These are phyloP conservation scores for Picochlorum sp. DNA, from an alignment of 139 green algal genomes.

Conservation along the genomic window DNA sequence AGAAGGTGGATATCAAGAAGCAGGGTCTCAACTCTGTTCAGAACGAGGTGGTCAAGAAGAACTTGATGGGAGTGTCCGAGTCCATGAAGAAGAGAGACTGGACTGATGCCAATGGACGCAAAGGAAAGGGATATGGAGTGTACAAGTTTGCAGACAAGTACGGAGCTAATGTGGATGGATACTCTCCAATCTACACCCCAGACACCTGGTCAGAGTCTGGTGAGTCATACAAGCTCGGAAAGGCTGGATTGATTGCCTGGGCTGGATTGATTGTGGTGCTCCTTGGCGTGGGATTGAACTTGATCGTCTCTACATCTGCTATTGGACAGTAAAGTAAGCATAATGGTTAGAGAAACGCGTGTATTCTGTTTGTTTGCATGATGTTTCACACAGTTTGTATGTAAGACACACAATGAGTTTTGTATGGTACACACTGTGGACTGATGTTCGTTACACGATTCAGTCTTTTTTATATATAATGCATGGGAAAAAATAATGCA, in stretches of 20 bases:
- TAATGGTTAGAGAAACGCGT: background rate
- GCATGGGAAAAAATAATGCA: background rate
- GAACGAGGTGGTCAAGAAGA: conserved; percentile 63
- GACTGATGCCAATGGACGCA: conserved; percentile 77
- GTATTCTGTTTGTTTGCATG: conserved; percentile 4
- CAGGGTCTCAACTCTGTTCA: conserved; percentile 62
- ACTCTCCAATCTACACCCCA: conserved; percentile 95
- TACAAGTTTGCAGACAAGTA: conserved; percentile 89
- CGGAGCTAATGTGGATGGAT: conserved; percentile 90
- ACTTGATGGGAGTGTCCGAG: conserved; percentile 67
- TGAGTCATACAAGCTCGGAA: conserved; percentile 75
- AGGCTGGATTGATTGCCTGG: conserved; percentile 87
- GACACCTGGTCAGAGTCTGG: conserved; percentile 81
- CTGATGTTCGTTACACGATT: too few relatives aligned
- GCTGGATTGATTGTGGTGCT: conserved; percentile 44
- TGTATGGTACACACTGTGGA: too few relatives aligned
- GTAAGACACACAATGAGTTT: too few relatives aligned
- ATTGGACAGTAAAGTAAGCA: conserved; percentile 22
- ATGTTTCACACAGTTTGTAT: background rate
- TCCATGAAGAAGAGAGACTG: conserved; percentile 80
- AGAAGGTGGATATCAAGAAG: conserved; percentile 85
- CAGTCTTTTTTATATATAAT: background rate
- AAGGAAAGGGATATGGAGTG: conserved; percentile 83
- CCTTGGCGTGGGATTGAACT: conserved; percentile 59
- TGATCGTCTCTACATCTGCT: conserved; percentile 75